Conservation (phyloP, 768 basidiomycete genomes). For the Leccinum arenicola region DNA sequence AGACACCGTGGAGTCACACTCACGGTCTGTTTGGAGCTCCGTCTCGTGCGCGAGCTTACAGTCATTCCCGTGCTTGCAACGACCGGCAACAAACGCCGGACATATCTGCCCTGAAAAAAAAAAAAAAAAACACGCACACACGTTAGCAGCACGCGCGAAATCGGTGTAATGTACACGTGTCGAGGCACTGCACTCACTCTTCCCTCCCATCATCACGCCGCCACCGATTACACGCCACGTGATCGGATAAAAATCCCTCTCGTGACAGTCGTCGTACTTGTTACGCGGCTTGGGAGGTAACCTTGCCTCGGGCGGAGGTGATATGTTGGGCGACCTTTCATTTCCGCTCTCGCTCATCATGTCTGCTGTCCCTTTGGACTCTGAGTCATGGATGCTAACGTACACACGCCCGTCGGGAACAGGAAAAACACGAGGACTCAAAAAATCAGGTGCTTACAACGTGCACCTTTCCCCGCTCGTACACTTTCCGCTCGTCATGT, state of each 20-base stretch:
- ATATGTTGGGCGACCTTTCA: not conserved
- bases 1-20: slow-evolving; percentile 10
- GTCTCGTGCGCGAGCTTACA: slow-evolving; percentile 33
- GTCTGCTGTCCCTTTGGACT: not conserved
- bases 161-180: not conserved
- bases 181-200: slow-evolving; percentile 24
- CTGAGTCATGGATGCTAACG: slow-evolving; percentile 45
- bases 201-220: slow-evolving; percentile 63
- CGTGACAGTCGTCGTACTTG: slow-evolving; percentile 35
- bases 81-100: slow-evolving; percentile 23
- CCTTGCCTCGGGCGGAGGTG: slow-evolving; percentile 6
- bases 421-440: not conserved
- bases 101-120: slow-evolving; percentile 23
- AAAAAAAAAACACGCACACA: not conserved
- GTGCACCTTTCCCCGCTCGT: slow-evolving; percentile 55
- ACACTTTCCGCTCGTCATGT: slow-evolving; percentile 43
- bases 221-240: slow-evolving; percentile 78
- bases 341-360: not conserved
- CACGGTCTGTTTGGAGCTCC: slow-evolving; percentile 23
- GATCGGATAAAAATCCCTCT: slow-evolving; percentile 59
- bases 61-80: slow-evolving; percentile 27
- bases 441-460: slow-evolving; percentile 43
- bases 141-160: slow-evolving; percentile 1
- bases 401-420: slow-evolving; percentile 1
- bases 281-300: slow-evolving; percentile 29